Conservation (phyloP, 2,329 filamentous ascomycete species). For the Chaetomium olivaceum region DNA sequence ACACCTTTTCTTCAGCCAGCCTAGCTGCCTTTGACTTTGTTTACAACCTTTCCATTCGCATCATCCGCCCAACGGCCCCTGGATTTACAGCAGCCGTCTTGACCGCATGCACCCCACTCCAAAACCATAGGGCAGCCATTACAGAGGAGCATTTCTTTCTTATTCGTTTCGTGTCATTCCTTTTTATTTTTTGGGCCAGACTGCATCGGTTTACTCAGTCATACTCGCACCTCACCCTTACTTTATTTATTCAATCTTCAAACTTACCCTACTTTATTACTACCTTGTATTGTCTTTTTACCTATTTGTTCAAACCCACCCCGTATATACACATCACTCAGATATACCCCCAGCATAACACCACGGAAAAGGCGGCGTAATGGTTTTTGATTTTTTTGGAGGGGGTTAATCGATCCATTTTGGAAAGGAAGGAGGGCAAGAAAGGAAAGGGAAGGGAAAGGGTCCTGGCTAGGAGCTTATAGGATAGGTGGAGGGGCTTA, state of each 20-base stretch:
- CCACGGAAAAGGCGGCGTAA: slow-evolving; percentile 19
- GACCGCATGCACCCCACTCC: neutral
- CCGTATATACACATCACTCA: slow-evolving; percentile 20
- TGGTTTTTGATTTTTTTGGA: slow-evolving; percentile 8
- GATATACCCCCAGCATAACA: slow-evolving; percentile 20
- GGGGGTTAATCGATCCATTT: slow-evolving; percentile 4
- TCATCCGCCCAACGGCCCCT: neutral
- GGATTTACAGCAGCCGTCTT: neutral
- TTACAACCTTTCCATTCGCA: neutral
- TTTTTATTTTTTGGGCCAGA: neutral
- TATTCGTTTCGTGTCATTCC: neutral
- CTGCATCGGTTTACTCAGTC: neutral
- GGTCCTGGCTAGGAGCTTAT: neutral
- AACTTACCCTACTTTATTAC: neutral
- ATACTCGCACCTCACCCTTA: neutral
- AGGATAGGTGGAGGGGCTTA: neutral
- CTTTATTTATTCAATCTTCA: neutral
- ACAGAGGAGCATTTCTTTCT: neutral
- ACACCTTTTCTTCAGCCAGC: neutral
- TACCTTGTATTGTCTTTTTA: slow-evolving; percentile 7
- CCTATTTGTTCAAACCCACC: neutral
- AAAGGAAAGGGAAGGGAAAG: neutral
- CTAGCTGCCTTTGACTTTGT: neutral
- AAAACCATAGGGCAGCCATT: neutral
- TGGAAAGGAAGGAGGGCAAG: neutral